Conservation (phyloP, 2,329 filamentous ascomycete species). For the Microcyclospora pomicola region DNA sequence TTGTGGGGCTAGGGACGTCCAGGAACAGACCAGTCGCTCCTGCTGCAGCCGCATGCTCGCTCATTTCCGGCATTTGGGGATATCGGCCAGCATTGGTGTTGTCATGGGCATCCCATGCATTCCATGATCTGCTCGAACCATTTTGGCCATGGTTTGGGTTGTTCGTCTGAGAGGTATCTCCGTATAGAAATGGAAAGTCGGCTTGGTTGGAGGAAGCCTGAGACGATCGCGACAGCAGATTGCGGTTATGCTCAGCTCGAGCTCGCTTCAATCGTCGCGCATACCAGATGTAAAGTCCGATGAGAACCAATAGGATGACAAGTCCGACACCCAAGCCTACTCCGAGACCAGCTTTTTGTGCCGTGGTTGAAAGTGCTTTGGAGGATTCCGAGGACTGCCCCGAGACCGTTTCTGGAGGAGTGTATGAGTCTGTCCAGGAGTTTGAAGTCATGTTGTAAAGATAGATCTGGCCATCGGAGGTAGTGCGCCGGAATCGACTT, state of each 20-base stretch:
- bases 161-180: slow-evolving; percentile 5
- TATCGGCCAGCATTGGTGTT: neutral
- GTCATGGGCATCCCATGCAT: slow-evolving; percentile 2
- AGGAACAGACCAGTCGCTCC: slow-evolving; percentile 34
- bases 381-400: neutral
- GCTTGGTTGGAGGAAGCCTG: slow-evolving; percentile 29
- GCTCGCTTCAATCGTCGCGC: slow-evolving; percentile 26
- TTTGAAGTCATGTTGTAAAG: slow-evolving; percentile 50
- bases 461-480: slow-evolving; percentile 33
- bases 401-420: slow-evolving; percentile 21
- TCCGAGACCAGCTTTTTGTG: slow-evolving; percentile 33
- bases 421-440: slow-evolving; percentile 44
- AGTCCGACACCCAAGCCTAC: slow-evolving; percentile 32
- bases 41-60: slow-evolving; percentile 18
- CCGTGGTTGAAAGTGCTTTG: slow-evolving; percentile 28
- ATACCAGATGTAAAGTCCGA: slow-evolving; percentile 36
- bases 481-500: slow-evolving; percentile 23
- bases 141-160: too few relatives aligned
- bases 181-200: slow-evolving; percentile 32
- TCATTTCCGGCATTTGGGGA: slow-evolving; percentile 8
- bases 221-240: slow-evolving; percentile 30
- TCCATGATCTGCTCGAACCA: slow-evolving; percentile 6
- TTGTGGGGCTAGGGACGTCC: slow-evolving; percentile 35
- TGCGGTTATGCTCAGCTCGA: slow-evolving; percentile 37
- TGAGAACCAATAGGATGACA: slow-evolving; percentile 27